Conservation (phyloP, 2,329 filamentous ascomycete genomes). For the Trichophyton mentagrophytes region DNA sequence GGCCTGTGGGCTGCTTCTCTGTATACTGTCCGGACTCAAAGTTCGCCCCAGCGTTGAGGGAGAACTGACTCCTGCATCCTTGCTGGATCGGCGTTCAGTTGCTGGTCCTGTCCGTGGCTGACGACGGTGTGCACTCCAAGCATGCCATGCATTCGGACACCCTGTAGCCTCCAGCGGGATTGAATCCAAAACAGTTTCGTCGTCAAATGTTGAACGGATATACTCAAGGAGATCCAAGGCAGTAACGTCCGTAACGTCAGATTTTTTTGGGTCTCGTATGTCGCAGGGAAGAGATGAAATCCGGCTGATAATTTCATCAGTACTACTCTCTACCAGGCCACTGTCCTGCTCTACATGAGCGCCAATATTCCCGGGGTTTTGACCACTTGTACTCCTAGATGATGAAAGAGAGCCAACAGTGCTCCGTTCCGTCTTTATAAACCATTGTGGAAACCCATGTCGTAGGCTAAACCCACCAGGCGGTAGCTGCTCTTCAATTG, state of each 20-base stretch:
- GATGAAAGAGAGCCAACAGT: slow-evolving; percentile 23
- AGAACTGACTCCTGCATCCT: slow-evolving; percentile 1
- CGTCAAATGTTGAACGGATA: slow-evolving; percentile 68
- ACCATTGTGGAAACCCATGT: slow-evolving; percentile 87
- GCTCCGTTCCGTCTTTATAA: slow-evolving; percentile 46
- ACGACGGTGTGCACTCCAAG: slow-evolving; percentile 64
- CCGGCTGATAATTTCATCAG: neutral
- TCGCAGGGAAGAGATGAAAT: neutral
- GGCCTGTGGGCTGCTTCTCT: slow-evolving; percentile 34
- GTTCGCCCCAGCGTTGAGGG: neutral
- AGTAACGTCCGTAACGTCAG: slow-evolving; percentile 17
- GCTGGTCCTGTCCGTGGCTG: neutral
- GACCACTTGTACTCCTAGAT: slow-evolving; percentile 33
- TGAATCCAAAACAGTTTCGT: slow-evolving; percentile 61
- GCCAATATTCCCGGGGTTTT: neutral
- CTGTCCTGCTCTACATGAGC: neutral
- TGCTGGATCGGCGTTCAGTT: neutral
- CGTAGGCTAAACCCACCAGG: slow-evolving; percentile 82
- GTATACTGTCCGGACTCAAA: slow-evolving; percentile 19
- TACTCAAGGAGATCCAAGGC: slow-evolving; percentile 64
- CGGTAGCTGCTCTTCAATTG: slow-evolving; percentile 68
- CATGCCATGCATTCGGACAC: slow-evolving; percentile 86
- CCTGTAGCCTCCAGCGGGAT: slow-evolving; percentile 71
- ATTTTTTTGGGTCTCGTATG: neutral
- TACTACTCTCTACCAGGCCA: neutral